Base-by-base conservation (phyloP, 2,329 filamentous ascomycete genomes). In the Talaromyces funiculosus region DNA sequence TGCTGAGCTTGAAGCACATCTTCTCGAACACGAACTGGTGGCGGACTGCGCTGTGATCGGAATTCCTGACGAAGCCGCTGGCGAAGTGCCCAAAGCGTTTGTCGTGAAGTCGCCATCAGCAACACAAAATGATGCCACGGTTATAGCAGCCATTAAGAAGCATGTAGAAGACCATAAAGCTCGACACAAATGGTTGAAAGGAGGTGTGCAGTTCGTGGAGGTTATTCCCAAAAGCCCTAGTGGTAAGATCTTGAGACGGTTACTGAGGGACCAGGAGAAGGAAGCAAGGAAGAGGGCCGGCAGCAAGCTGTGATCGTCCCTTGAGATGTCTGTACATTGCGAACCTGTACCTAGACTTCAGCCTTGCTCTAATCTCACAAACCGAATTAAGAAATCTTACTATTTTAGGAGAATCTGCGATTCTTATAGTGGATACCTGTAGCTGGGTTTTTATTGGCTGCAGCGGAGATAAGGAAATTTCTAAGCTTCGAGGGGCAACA, bases 11-110 rank as follows among this genome's bases (percentile, higher is more conserved):
- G 90, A 95, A 75, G 87, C 89, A 1, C 88, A 91, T 67, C 80
- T 95, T 4, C 84, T 95, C 14, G 83, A 86, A 0, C 90, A 93
- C 71, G 84, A 86, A 0, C 80, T 82, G 10, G 90, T 94, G n/a
- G 84, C 85, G 45, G 90, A 95, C 73, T 89, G 86, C 66, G 86
- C 90, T 14, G 90, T 95, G 7, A 90, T 94, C 64, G 86, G 87
- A 14, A 79, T 92, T 1, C 88, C 86, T 0, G 85, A 87, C 61
- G 84, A 84, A 6, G 71, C 77, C 5, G 81, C 85, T 0, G 85
- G 85, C 29, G 85, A 87, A 66, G 75, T 86, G 0, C 85, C 85
- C 20, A 87, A 86, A 69, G 85, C 85, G 0, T 86, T 84, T 63
- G 80, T 87, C 4, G 84, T 86, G 61, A 86, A 86, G 71, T 80